These are phyloP conservation scores for Zoysia pacifica DNA, from an alignment of 176 grass and related monocot genomes.

Conservation along the genomic window DNA sequence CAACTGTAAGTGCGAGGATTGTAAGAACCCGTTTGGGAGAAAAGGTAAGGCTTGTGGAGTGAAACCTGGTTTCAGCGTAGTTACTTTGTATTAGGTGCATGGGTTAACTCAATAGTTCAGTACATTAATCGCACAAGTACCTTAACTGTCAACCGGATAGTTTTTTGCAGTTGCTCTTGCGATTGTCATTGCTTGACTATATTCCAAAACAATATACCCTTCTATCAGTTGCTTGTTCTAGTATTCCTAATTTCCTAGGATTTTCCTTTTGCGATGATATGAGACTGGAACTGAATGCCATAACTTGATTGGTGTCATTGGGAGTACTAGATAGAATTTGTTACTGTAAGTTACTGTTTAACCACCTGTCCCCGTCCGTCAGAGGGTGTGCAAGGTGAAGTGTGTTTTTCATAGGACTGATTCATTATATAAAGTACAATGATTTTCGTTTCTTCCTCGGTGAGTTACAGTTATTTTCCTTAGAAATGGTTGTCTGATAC, in stretches of 20 bases:
- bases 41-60: slow-evolving; percentile 43
- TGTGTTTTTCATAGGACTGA: not conserved
- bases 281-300: slow-evolving; percentile 2
- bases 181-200: not conserved
- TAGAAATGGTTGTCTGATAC: not conserved
- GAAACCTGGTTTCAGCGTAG: not conserved
- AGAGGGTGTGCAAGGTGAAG: not conserved
- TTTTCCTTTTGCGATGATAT: not conserved
- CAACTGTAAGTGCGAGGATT: slow-evolving; percentile 70
- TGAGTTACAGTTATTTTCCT: not conserved
- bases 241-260: not conserved
- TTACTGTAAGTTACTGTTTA: not conserved
- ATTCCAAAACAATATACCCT: not conserved
- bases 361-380: not conserved
- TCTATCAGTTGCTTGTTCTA: slow-evolving; percentile 24
- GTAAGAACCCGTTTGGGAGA: slow-evolving; percentile 57
- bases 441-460: not conserved
- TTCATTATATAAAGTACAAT: not conserved
- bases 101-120: not conserved
- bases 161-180: slow-evolving; percentile 3
- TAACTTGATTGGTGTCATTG: not conserved
- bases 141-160: slow-evolving; percentile 6
- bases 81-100: not conserved
- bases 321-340: not conserved
- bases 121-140: slow-evolving; percentile 15